Evolutionary conservation across 1,139 yeast species (phyloP), one percentile per base, ranked within the genome.

Genomic region (Geotrichum klebahnii): DNA sequence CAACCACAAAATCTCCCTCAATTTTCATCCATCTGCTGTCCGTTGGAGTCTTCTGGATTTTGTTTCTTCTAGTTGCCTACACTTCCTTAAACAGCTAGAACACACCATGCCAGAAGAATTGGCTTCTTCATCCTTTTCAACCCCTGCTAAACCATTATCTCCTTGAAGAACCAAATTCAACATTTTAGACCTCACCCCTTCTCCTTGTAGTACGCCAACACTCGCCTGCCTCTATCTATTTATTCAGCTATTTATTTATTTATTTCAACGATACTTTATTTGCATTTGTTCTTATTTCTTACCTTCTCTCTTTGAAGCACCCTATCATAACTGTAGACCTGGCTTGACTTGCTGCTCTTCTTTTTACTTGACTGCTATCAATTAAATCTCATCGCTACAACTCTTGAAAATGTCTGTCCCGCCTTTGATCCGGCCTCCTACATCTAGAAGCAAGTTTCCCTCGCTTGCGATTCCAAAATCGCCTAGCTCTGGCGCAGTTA

Each of bases 191-290:
- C n/a, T n/a, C n/a, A n/a, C n/a, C n/a, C n/a, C n/a, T n/a, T n/a
- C n/a, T n/a, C n/a, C n/a, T n/a, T n/a, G n/a, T n/a, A n/a, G n/a
- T n/a, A n/a, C n/a, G n/a, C n/a, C n/a, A n/a, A n/a, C n/a, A n/a
- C n/a, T n/a, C n/a, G n/a, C n/a, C n/a, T n/a, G n/a, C n/a, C n/a
- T n/a, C n/a, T n/a, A n/a, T n/a, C n/a, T n/a, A n/a, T n/a, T n/a
- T n/a, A n/a, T n/a, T n/a, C n/a, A n/a, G n/a, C 16, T 35, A 35
- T 35, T 35, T 35, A 35, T 35, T 35, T 35, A 35, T 35, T 35
- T 35, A 33, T 35, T 35, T 23, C 38, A 35, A 19, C 12, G n/a
- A 5, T 35, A 35, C 38, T 35, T 8, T 33, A 12, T 17, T 17
- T n/a, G 12, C n/a, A 8, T n/a, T n/a, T n/a, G n/a, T n/a, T n/a